phyloP scores from a whole-genome alignment of 1,284 basidiomycete species.

The Cryptococcus wingfieldii region DNA sequence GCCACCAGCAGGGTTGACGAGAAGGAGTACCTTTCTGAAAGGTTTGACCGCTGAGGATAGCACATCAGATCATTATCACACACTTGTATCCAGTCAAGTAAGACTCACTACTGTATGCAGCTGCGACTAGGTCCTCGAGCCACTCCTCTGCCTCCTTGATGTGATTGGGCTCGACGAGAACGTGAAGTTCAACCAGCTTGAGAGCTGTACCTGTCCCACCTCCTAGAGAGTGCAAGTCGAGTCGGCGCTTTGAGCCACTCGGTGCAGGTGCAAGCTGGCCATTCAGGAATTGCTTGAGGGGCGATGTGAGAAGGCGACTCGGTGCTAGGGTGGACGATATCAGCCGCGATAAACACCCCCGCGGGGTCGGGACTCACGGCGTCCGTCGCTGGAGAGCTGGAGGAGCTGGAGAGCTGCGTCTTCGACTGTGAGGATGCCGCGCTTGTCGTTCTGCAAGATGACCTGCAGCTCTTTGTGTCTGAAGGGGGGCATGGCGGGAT shows the following conservation, averaged over 20 bases:
- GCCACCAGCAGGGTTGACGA: slow-evolving; percentile 88
- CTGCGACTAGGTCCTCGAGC: slow-evolving; percentile 57
- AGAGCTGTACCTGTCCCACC: slow-evolving; percentile 19
- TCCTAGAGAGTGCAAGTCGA: slow-evolving; percentile 35
- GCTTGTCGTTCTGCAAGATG: slow-evolving; percentile 39
- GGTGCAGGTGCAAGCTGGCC: slow-evolving; percentile 18
- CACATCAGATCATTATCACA: background rate
- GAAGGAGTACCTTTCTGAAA: slow-evolving; percentile 58
- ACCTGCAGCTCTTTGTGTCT: slow-evolving; percentile 23
- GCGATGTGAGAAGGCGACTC: slow-evolving; percentile 34
- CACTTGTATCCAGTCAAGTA: background rate
- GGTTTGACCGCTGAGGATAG: slow-evolving; percentile 54
- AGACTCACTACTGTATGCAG: slow-evolving; percentile 60
- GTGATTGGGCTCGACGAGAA: slow-evolving; percentile 38
- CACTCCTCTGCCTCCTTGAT: slow-evolving; percentile 54
- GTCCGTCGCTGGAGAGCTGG: slow-evolving; percentile 42
- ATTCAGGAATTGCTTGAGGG: slow-evolving; percentile 32
- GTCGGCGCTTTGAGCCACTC: slow-evolving; percentile 16
- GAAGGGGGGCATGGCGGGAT: too few relatives aligned
- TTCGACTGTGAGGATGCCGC: slow-evolving; percentile 41
- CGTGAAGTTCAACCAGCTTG: slow-evolving; percentile 39
- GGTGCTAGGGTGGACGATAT: slow-evolving; percentile 26
- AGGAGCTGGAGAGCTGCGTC: slow-evolving; percentile 39
- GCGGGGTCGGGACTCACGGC: slow-evolving; percentile 28
- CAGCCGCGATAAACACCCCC: background rate